Conservation (phyloP, 192 early-diverging fungal genomes). For the Paraglomus brasilianum region DNA sequence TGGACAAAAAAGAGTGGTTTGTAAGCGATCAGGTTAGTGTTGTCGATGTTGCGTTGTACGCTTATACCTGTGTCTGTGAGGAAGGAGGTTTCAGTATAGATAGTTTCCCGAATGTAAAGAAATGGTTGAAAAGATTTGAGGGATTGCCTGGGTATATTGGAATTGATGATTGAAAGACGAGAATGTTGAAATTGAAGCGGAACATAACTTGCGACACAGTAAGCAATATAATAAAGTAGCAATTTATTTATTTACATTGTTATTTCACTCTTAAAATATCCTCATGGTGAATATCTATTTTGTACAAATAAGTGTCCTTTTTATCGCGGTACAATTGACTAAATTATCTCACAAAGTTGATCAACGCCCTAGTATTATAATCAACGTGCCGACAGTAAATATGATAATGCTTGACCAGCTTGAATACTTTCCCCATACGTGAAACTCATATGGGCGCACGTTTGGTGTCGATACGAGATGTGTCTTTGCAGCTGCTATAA, state of each 20-base stretch:
- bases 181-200: too few species aligned
- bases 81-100: constrained; percentile 28
- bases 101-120: constrained; percentile 20
- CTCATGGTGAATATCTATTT: too few species aligned
- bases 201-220: too few species aligned
- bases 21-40: constrained; percentile 9
- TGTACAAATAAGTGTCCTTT: too few species aligned
- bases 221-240: too few species aligned
- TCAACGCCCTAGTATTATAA: background rate
- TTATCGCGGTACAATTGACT: too few species aligned
- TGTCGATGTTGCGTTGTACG: constrained; percentile 24
- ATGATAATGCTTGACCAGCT: constrained; percentile 4
- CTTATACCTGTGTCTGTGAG: constrained; percentile 14
- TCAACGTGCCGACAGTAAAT: background rate
- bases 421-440: background rate
- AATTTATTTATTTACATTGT: too few species aligned
- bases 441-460: constrained; percentile 1
- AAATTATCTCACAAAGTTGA: too few species aligned
- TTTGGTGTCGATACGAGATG: background rate
- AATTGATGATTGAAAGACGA: constrained; percentile 24
- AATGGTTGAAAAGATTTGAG: constrained; percentile 27
- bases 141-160: constrained; percentile 9
- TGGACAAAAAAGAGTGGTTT: constrained; percentile 15
- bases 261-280: too few species aligned
- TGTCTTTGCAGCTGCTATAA: background rate